Evolutionary conservation across 2,329 filamentous ascomycete species (phyloP), one percentile per base, ranked within the genome.

Genomic region (Paracorniculantispora psalliotae): DNA sequence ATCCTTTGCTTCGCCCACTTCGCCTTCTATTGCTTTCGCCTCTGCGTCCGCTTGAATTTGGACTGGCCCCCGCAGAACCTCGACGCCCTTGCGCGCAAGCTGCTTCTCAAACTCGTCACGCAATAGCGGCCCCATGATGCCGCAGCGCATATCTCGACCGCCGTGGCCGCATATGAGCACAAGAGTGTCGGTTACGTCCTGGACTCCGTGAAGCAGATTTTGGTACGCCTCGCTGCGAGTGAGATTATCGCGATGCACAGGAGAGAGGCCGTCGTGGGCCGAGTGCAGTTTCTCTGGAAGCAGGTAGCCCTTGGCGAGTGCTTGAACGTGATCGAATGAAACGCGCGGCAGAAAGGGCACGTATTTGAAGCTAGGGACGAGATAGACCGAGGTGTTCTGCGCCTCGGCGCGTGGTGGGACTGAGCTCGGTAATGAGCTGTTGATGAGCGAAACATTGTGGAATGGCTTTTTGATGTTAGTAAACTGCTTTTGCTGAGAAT

Each of bases 101-200:
- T 84, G 80, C 9, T 71, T 73, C 64, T 85, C 80, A 65, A 97
- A 97, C 65, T 92, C 88, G 0, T 73, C 73, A 64, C 84, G 77
- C 15, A 97, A 76, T 1, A 91, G 73, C 0, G 92, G 91, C 0
- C 91, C 92, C 63, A 93, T 79, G 23, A 90, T 75, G 0, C 94
- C 93, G 68, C 94, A 99, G 54, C 94, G 82, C 67, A 80, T 77
- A 69, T 99, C 94, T 12, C 94, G 81, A 2, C 86, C 86, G 15
- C 88, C 89, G 67, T 99, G 94, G 0, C 92, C 91, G 69, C 94
- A 99, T 46, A 97, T 88, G 21, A 97, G 75, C 30, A 99, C 83
- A n/a, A 90, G 67, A 4, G 92, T 79, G 62, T 92, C 87, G 17
- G 81, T 68, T 9, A 89, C 81, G 60, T 85, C 81, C 12, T 81